Evolutionary conservation across 2,329 filamentous ascomycete species (phyloP).

Genomic region (Furcasterigmium sp.): DNA sequence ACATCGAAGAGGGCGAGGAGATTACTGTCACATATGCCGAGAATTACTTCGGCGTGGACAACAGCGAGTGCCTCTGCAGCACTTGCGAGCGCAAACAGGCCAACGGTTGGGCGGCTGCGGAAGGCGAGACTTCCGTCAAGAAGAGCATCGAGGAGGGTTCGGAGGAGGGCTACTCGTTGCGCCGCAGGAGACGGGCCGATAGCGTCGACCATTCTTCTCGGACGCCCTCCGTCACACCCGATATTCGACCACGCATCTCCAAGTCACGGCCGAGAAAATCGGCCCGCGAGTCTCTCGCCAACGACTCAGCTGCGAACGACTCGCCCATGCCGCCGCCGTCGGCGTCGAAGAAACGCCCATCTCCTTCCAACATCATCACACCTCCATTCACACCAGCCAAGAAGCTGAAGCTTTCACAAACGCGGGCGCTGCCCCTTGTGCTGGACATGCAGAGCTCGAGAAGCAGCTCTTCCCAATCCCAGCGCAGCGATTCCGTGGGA

Average conservation of each 20-base stretch:
- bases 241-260: conserved; percentile 45
- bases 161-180: conserved; percentile 49
- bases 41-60: conserved; percentile 91
- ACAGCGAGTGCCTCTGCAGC: conserved; percentile 88
- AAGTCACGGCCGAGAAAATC: conserved; percentile 26
- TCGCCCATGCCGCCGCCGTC: conserved; percentile 6
- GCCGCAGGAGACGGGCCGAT: conserved; percentile 46
- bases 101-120: conserved; percentile 75
- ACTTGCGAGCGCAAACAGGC: conserved; percentile 71
- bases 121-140: conserved; percentile 38
- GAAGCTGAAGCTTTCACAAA: conserved; percentile 32
- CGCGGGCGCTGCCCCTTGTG: conserved; percentile 21
- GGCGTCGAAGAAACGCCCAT: conserved; percentile 26
- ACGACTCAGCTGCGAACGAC: background rate
- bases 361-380: conserved; percentile 39
- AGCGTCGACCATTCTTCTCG: conserved; percentile 45
- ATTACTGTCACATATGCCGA: conserved; percentile 96
- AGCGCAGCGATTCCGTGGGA: conserved; percentile 21
- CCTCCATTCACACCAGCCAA: conserved; percentile 53
- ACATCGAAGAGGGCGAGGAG: conserved; percentile 85
- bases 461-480: conserved; percentile 29
- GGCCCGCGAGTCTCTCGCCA: background rate
- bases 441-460: conserved; percentile 25
- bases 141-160: conserved; percentile 49
- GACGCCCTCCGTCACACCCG: conserved; percentile 50